phyloP scores from a whole-genome alignment of 192 early-diverging fungal genomes.

The Oehlia diaphana region DNA sequence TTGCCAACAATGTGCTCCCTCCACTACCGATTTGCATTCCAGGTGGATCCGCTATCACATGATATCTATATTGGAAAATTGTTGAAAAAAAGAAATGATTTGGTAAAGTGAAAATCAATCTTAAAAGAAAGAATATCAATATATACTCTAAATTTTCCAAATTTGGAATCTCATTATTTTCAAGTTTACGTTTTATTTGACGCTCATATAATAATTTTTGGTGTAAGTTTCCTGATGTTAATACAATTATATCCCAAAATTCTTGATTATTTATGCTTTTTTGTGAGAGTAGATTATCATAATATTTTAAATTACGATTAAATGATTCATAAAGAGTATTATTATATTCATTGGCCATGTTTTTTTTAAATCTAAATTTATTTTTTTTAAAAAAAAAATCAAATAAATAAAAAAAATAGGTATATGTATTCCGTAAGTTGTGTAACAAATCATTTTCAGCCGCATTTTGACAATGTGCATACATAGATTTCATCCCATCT shows the following conservation, averaged over 20 bases:
- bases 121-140: not conserved
- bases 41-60: conserved; percentile 43
- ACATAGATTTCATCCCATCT: too few relatives aligned
- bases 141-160: not conserved
- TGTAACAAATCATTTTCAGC: too few relatives aligned
- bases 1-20: conserved; percentile 40
- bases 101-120: not conserved
- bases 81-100: too few relatives aligned
- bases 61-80: conserved; percentile 30
- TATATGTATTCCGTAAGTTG: too few relatives aligned
- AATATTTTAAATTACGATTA: not conserved
- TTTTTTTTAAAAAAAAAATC: too few relatives aligned
- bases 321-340: not conserved
- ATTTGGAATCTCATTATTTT: not conserved
- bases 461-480: too few relatives aligned
- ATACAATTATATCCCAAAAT: conserved; percentile 45
- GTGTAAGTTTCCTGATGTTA: conserved; percentile 39
- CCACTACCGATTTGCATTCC: conserved; percentile 42
- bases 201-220: conserved; percentile 35
- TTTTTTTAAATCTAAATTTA: too few relatives aligned
- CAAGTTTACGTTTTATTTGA: not conserved
- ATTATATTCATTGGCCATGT: too few relatives aligned
- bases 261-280: not conserved
- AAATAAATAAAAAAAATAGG: too few relatives aligned
- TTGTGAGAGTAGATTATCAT: not conserved